Evolutionary conservation across 177 flowering plant species (phyloP).

Genomic region (Vitis hybrid): DNA sequence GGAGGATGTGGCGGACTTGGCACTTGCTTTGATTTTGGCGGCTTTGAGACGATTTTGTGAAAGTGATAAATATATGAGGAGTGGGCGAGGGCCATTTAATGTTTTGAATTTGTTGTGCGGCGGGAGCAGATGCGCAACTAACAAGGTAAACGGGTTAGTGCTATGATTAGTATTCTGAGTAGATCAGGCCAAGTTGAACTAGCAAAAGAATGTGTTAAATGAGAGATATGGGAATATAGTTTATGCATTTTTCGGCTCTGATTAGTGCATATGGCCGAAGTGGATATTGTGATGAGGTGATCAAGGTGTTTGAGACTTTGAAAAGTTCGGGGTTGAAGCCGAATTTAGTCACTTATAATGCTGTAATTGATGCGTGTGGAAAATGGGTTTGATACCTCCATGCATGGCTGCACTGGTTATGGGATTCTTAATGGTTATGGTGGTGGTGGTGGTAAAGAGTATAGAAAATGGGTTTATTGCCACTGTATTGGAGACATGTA

Average conservation of each 20-base stretch:
- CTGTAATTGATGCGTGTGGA: constrained; percentile 93
- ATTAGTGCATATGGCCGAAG: constrained; percentile 63
- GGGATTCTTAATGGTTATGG: too few species aligned
- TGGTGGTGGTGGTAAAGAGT: too few species aligned
- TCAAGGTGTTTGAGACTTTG: constrained; percentile 71
- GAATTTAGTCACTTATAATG: constrained; percentile 89
- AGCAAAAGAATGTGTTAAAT: constrained; percentile 42
- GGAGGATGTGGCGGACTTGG: too few species aligned
- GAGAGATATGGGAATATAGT: constrained; percentile 88
- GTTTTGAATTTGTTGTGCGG: constrained; percentile 8
- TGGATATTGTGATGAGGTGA: constrained; percentile 42
- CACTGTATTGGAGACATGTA: too few species aligned
- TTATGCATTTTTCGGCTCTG: constrained; percentile 73
- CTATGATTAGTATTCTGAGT: constrained; percentile 75
- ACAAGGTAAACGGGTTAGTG: constrained; percentile 77
- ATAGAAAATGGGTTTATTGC: too few species aligned
- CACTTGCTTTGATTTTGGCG: too few species aligned
- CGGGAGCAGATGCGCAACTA: constrained; percentile 54
- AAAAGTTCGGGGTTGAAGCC: constrained; percentile 66
- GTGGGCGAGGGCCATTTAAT: constrained; percentile 49
- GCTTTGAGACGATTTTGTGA: too few species aligned
- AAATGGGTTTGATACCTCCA: constrained; percentile 48
- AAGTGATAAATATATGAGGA: constrained; percentile 34
- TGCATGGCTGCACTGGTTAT: too few species aligned
- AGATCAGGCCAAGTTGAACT: constrained; percentile 30